Evolutionary conservation across 2,329 filamentous ascomycete genomes (phyloP).

Genomic region (Zelopaecilomyces penicillatus): DNA sequence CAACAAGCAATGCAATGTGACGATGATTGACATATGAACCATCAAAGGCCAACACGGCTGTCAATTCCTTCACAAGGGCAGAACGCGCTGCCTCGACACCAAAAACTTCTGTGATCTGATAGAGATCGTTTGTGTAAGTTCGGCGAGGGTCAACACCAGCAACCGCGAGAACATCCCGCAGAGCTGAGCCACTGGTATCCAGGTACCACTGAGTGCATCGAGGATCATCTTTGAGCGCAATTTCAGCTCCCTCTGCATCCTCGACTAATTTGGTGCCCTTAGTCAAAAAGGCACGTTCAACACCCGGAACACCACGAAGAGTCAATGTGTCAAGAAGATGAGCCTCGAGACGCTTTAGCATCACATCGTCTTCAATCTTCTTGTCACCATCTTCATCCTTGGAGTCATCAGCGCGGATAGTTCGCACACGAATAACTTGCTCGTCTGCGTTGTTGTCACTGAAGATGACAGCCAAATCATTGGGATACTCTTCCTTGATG

Average conservation of each 20-base stretch:
- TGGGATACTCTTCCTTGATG: constrained; percentile 82
- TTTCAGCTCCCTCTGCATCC: constrained; percentile 61
- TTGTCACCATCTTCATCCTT: constrained; percentile 60
- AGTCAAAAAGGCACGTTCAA: constrained; percentile 90
- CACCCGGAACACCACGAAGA: constrained; percentile 79
- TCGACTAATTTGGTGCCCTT: constrained; percentile 63
- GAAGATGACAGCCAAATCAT: constrained; percentile 85
- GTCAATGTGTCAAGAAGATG: constrained; percentile 88
- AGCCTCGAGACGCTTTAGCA: constrained; percentile 83
- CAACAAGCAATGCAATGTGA: constrained; percentile 87
- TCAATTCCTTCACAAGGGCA: constrained; percentile 80
- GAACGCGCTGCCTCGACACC: constrained; percentile 92
- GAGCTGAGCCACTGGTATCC: constrained; percentile 83
- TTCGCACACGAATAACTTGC: constrained; percentile 86
- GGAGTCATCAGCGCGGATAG: constrained; percentile 60
- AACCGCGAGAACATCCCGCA: constrained; percentile 76
- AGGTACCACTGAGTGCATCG: constrained; percentile 89
- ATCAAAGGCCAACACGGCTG: constrained; percentile 90
- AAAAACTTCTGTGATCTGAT: constrained; percentile 88
- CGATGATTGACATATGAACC: constrained; percentile 99
- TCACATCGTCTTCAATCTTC: constrained; percentile 74
- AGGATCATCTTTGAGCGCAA: constrained; percentile 64
- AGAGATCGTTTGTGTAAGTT: constrained; percentile 92
- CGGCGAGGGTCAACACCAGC: constrained; percentile 79
- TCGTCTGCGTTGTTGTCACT: constrained; percentile 97